Evolutionary conservation across 2,329 filamentous ascomycete species (phyloP), one percentile per base, ranked within the genome.

Genomic region (Fusarium luffae): DNA sequence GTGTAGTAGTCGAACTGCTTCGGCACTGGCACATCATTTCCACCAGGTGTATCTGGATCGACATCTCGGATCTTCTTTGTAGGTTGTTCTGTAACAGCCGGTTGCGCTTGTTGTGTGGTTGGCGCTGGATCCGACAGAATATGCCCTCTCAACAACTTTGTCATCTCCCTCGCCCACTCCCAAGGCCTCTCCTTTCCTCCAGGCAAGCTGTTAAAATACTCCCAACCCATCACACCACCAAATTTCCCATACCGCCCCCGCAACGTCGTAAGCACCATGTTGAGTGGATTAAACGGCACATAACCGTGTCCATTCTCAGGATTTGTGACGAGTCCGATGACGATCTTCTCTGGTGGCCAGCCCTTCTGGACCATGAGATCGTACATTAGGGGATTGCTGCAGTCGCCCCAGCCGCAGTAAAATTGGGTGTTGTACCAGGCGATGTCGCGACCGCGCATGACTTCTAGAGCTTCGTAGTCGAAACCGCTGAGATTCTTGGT

Each of bases 221-320:
- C 94, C 94, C 94, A 98, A 4, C 93, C 93, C 90, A 96, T 96
- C 9, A 98, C 89, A 1, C 94, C 94, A 1, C 94, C 94, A 77
- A 97, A 96, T 2, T 82, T 82, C 2, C 87, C 86, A 73, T 92
- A 92, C 55, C 81, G 77, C 4, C 72, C 74, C n/a, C 78, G 75
- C 27, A 88, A 73, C 4, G 80, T 75, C 14, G 75, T 70, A 4
- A 88, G 75, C 1, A 85, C 83, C 10, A 75, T 66, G 2, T 80
- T 80, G 40, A 87, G 76, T 62, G 84, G 84, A 37, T 86, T 82
- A 60, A 82, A 83, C 7, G 77, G 76, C 12, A 88, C 82, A 69
- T 82, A 88, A 18, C 84, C 85, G n/a, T 69, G 61, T 11, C 93
- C 93, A 72, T 97, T 94, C 1, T 82, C 85, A 0, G 92, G 89